phyloP scores from a whole-genome alignment of 2,329 filamentous ascomycete species.

The Aspergillus tubingensis region DNA sequence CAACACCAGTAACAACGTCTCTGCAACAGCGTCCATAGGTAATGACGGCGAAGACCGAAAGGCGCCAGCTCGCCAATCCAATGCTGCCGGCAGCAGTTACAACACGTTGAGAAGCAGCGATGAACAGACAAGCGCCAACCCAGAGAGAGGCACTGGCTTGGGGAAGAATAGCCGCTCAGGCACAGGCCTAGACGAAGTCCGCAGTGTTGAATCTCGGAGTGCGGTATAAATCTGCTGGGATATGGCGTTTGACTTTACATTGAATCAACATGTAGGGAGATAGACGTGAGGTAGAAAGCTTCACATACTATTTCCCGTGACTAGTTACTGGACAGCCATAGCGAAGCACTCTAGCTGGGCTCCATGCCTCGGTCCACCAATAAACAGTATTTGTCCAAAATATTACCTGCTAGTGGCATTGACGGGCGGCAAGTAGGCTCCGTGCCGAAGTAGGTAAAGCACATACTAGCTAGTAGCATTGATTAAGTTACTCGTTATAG shows the following conservation, averaged over 20 bases:
- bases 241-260: not conserved
- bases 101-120: not conserved
- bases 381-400: not conserved
- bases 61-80: not conserved
- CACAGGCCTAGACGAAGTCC: not conserved
- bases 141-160: not conserved
- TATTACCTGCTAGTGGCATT: not conserved
- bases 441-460: not conserved
- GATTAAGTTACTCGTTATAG: no score
- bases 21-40: not conserved
- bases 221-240: not conserved
- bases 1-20: not conserved
- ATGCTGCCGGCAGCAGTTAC: constrained; percentile 1
- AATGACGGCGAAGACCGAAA: not conserved
- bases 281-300: not conserved
- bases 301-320: not conserved
- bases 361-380: not conserved
- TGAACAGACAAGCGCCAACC: not conserved
- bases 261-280: not conserved
- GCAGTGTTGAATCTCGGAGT: not conserved
- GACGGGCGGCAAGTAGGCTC: not conserved
- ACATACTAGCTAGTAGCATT: not conserved
- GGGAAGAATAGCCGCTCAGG: not conserved
- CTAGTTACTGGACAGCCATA: not conserved
- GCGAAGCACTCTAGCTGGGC: not conserved